Evolutionary conservation across 768 basidiomycete genomes (phyloP).

Genomic region (Leccinum aurantiacum): DNA sequence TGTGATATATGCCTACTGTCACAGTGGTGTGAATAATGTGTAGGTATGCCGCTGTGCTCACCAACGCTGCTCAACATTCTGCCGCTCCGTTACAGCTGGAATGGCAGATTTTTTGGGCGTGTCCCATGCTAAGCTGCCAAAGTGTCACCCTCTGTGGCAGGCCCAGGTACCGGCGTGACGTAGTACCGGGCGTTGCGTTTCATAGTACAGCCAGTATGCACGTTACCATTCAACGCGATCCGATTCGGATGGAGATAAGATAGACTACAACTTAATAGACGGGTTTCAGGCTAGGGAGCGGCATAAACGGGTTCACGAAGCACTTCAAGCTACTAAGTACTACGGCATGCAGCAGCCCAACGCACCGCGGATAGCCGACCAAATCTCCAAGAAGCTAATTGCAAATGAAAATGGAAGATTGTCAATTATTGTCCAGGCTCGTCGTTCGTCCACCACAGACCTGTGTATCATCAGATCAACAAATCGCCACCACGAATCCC

Average conservation of each 20-base stretch:
- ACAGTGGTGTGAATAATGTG: conserved; percentile 5
- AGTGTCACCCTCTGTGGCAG: conserved; percentile 9
- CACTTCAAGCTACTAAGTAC: background rate
- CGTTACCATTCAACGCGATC: background rate
- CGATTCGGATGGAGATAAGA: conserved; percentile 10
- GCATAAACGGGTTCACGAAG: background rate
- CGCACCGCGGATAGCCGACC: conserved; percentile 26
- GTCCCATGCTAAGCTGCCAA: conserved; percentile 1
- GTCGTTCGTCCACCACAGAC: conserved; percentile 13
- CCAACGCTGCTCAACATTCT: background rate
- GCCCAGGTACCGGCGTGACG: background rate
- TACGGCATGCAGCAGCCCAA: conserved; percentile 2
- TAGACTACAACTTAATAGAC: conserved; percentile 1
- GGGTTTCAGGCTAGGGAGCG: conserved; percentile 13
- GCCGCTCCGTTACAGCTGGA: background rate
- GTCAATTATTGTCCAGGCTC: background rate
- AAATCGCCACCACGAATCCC: background rate
- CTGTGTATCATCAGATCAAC: conserved; percentile 9
- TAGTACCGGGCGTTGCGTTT: conserved; percentile 1
- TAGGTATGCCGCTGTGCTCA: background rate
- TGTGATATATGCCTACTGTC: conserved; percentile 8
- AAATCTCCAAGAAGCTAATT: conserved; percentile 18
- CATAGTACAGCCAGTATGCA: background rate
- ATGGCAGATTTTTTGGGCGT: background rate
- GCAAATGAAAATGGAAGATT: conserved; percentile 15